Evolutionary conservation across 2,329 filamentous ascomycete genomes (phyloP).

Genomic region (Byssothecium circinans): DNA sequence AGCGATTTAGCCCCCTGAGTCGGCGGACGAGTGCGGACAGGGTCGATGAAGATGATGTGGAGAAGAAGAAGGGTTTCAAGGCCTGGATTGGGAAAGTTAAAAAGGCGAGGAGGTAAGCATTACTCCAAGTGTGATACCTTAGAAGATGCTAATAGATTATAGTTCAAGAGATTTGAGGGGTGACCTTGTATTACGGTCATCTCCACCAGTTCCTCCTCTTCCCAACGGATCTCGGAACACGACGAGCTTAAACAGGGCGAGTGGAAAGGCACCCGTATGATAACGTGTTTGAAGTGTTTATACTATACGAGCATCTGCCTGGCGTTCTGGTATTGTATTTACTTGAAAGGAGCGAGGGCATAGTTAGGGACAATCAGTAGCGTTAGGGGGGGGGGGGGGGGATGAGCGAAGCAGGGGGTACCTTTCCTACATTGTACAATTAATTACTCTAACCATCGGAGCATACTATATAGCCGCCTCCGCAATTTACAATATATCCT

Average conservation of each 20-base stretch:
- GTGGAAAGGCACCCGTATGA: constrained; percentile 17
- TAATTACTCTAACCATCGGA: too few relatives aligned
- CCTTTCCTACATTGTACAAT: too few relatives aligned
- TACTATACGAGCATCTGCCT: not conserved
- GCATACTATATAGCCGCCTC: too few relatives aligned
- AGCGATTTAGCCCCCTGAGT: constrained; percentile 22
- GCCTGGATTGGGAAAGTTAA: constrained; percentile 36
- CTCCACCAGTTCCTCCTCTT: constrained; percentile 22
- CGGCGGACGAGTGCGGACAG: constrained; percentile 25
- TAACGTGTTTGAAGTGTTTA: not conserved
- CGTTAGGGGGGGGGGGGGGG: too few relatives aligned
- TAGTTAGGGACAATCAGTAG: too few relatives aligned
- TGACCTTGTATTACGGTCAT: constrained; percentile 15
- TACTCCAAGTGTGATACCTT: not conserved
- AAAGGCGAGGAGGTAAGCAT: constrained; percentile 32
- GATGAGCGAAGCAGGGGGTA: too few relatives aligned
- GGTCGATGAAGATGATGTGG: constrained; percentile 12
- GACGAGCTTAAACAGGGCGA: constrained; percentile 15
- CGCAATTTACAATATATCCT: too few relatives aligned
- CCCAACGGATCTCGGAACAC: constrained; percentile 26
- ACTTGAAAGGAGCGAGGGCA: not conserved
- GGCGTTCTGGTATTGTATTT: not conserved
- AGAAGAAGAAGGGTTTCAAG: constrained; percentile 34
- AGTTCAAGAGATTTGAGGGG: constrained; percentile 31
- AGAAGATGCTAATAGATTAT: constrained; percentile 12